phyloP scores from a whole-genome alignment of 75 land plant species.

The Adiantum capillusveneris region DNA sequence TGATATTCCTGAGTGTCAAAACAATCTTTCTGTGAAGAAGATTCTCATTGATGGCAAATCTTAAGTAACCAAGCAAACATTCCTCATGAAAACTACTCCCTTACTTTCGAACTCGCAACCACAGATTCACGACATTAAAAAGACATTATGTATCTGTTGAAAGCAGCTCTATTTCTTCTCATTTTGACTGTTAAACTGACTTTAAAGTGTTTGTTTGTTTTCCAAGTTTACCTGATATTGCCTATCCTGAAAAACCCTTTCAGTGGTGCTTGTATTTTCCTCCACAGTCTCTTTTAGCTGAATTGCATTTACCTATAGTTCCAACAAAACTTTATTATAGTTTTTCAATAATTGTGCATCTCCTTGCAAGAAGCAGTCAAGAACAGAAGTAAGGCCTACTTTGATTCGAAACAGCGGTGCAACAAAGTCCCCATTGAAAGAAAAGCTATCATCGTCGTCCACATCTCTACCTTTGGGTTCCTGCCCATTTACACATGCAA shows the following conservation, averaged over 20 bases:
- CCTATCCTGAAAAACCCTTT: constrained; percentile 98
- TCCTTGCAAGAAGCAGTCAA: too few relatives aligned
- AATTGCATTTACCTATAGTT: constrained; percentile 86
- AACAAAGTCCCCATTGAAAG: constrained; percentile 83
- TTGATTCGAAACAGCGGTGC: constrained; percentile 97
- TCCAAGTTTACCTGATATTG: constrained; percentile 99
- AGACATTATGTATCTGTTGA: too few relatives aligned
- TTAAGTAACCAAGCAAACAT: too few relatives aligned
- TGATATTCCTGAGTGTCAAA: too few relatives aligned
- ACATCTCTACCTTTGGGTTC: constrained; percentile 95
- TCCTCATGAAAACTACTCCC: too few relatives aligned
- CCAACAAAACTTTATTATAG: background rate
- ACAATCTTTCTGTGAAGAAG: too few relatives aligned
- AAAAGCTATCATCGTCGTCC: constrained; percentile 82
- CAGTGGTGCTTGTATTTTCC: constrained; percentile 97
- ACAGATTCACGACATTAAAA: too few relatives aligned
- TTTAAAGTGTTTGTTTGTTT: too few relatives aligned
- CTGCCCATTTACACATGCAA: constrained; percentile 30
- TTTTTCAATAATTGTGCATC: background rate
- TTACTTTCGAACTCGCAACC: too few relatives aligned
- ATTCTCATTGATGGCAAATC: too few relatives aligned
- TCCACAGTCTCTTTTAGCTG: constrained; percentile 99
- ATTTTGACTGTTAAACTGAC: too few relatives aligned
- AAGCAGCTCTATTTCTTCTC: too few relatives aligned
- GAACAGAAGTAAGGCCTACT: constrained; percentile 27